Base-by-base conservation (phyloP, 768 basidiomycete species). In the Lentinula sp. region DNA sequence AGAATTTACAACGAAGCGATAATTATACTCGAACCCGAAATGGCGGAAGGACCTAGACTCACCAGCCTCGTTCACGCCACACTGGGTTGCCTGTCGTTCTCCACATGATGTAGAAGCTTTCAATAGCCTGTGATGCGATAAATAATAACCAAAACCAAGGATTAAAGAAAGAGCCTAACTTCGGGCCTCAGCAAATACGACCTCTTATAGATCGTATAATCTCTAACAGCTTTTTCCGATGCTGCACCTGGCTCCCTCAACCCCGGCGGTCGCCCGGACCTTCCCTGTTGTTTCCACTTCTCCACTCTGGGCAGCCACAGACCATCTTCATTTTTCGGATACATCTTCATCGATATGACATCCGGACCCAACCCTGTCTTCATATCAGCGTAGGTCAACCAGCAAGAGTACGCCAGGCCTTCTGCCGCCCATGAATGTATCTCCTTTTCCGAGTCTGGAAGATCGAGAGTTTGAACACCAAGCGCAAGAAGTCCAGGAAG, bases 321-420 rank as follows among this genome's bases (percentile, higher is more conserved):
- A 50, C 71, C 73, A 43, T 69, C 66, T 15, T 55, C 48, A 46
- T 13, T 56, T 56, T 42, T 43, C 16, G 35, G 36, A 58, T 66
- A 67, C 35, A 60, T 65, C 6, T 62, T 60, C 77, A 81, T 79
- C 43, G 36, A 51, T 63, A 79, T 76, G 64, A 76, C 75, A 60
- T 90, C 88, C 3, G 87, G 82, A 2, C 86, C 85, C 15, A 90
- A 69, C 2, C 89, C 87, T 2, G 81, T 77, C n/a, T 76, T 74
- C 64, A 81, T 81, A 69, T 90, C 88, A 1, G 79, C 80, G 68
- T 89, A 90, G 48, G 80, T 77, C 42, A 85, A 70, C 73, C 81
- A 86, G 68, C 86, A 88, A 10, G 82, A 83, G 65, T 82, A 77
- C 32, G 83, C 83, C 16, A 88, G 72, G 0, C 85, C 86, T 63